A percentile compares a stretch with the other conserved stretches of the same genome.
Evolutionary conservation across 202 grass and related monocot genomes (phyloP).

Genomic region (Panicum hallii): DNA sequence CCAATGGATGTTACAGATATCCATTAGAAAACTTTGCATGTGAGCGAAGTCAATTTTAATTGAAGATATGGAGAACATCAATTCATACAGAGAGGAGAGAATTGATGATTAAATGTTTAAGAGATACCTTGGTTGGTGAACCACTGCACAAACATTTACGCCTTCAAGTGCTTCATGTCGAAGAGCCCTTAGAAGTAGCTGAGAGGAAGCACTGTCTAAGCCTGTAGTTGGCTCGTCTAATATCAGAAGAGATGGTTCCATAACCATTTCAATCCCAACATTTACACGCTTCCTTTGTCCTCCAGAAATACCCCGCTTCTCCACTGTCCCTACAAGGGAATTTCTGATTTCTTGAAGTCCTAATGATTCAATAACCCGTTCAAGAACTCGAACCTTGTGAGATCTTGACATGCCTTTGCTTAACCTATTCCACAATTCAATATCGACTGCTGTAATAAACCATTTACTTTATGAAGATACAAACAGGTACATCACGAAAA

Average conservation of each 20-base stretch:
- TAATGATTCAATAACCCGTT: constrained; percentile 77
- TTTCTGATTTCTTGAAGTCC: constrained; percentile 76
- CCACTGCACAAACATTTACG: constrained; percentile 72
- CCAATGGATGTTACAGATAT: constrained; percentile 33
- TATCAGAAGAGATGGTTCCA: constrained; percentile 90
- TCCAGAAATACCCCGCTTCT: constrained; percentile 85
- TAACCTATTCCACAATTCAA: constrained; percentile 43
- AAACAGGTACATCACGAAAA: constrained; percentile 27
- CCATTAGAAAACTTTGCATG: constrained; percentile 19
- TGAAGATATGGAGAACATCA: constrained; percentile 24
- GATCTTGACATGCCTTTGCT: constrained; percentile 58
- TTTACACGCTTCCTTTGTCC: constrained; percentile 90
- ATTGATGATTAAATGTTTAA: constrained; percentile 22
- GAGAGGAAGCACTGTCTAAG: constrained; percentile 88
- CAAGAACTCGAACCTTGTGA: constrained; percentile 68
- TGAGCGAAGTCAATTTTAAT: constrained; percentile 10
- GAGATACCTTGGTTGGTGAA: constrained; percentile 83
- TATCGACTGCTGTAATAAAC: constrained; percentile 40
- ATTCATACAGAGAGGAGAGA: constrained; percentile 34
- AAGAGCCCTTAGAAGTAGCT: constrained; percentile 77
- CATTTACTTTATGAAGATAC: not conserved
- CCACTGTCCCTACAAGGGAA: constrained; percentile 87
- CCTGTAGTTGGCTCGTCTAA: constrained; percentile 90
- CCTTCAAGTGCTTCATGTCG: constrained; percentile 79
- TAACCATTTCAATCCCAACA: constrained; percentile 89